phyloP scores from a whole-genome alignment of 768 basidiomycete genomes.

The Pleurotus tuber-regium region DNA sequence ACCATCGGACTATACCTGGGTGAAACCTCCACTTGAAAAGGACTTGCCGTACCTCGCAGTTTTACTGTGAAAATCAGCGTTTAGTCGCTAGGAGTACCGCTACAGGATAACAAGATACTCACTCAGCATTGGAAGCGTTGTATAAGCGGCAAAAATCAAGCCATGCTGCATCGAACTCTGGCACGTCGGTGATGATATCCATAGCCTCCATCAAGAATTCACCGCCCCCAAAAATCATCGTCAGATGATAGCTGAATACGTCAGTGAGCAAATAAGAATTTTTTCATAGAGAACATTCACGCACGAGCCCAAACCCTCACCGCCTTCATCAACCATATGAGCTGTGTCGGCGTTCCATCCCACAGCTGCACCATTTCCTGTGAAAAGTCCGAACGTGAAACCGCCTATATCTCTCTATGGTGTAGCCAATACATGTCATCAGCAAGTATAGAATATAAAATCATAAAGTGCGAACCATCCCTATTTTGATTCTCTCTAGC shows the following conservation, averaged over 20 bases:
- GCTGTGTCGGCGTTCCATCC: constrained; percentile 38
- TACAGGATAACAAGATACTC: constrained; percentile 10
- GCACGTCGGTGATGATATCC: constrained; percentile 35
- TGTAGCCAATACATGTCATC: neutral
- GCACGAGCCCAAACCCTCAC: constrained; percentile 29
- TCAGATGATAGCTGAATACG: constrained; percentile 26
- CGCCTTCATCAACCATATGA: constrained; percentile 36
- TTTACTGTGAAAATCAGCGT: constrained; percentile 22
- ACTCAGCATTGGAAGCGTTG: constrained; percentile 34
- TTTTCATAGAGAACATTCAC: constrained; percentile 13
- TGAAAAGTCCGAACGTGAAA: constrained; percentile 36
- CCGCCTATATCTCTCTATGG: constrained; percentile 30
- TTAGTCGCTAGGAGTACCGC: no score
- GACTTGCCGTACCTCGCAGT: constrained; percentile 33
- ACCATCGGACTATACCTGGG: constrained; percentile 19
- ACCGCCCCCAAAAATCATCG: constrained; percentile 35
- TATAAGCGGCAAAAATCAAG: constrained; percentile 35
- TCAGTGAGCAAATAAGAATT: no score
- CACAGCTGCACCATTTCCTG: constrained; percentile 32
- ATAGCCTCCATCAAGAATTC: constrained; percentile 40
- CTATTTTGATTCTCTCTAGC: constrained; percentile 31
- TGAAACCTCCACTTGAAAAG: constrained; percentile 32
- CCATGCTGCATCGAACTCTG: constrained; percentile 38
- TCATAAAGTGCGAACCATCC: constrained; percentile 28
- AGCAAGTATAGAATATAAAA: neutral